Evolutionary conservation across 1,139 yeast genomes (phyloP).

Genomic region (Pichia sp.): DNA sequence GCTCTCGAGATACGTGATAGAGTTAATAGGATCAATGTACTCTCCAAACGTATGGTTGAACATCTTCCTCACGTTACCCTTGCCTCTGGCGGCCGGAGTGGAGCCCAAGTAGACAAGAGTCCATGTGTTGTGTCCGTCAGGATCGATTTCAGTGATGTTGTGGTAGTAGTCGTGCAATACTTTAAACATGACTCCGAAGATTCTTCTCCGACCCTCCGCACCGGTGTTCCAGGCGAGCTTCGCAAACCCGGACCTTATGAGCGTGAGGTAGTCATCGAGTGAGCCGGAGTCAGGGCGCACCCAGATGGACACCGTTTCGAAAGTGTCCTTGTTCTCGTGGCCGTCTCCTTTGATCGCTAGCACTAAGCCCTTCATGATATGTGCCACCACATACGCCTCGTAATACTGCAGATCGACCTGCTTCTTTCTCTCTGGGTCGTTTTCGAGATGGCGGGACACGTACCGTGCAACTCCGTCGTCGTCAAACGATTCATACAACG

Average conservation of each 20-base stretch:
- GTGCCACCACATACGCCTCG: conserved; percentile 55
- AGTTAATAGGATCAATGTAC: conserved; percentile 44
- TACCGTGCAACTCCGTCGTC: conserved; percentile 50
- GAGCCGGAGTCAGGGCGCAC: conserved; percentile 49
- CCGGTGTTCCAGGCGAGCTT: conserved; percentile 49
- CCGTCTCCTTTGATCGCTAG: conserved; percentile 40
- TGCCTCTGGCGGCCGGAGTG: conserved; percentile 55
- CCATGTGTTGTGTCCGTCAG: conserved; percentile 38
- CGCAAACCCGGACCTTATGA: conserved; percentile 56
- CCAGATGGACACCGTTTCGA: conserved; percentile 65
- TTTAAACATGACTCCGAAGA: conserved; percentile 54
- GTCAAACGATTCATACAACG: conserved; percentile 48
- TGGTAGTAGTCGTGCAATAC: conserved; percentile 47
- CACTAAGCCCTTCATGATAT: conserved; percentile 52
- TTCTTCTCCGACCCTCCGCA: conserved; percentile 48
- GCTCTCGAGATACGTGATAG: conserved; percentile 54
- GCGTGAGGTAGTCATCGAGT: conserved; percentile 43
- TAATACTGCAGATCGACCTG: conserved; percentile 46
- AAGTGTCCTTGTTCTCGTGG: conserved; percentile 35
- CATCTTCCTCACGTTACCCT: conserved; percentile 58
- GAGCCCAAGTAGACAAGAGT: conserved; percentile 64
- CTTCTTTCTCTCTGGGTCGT: conserved; percentile 35
- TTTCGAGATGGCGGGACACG: conserved; percentile 42
- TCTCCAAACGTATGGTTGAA: conserved; percentile 52
- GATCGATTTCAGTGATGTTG: conserved; percentile 30